A percentile compares a stretch with the other conserved stretches of the same genome.
These are phyloP conservation scores for Trichoderma sp. DNA, from an alignment of 2,329 filamentous ascomycete species.

Conservation along the genomic window DNA sequence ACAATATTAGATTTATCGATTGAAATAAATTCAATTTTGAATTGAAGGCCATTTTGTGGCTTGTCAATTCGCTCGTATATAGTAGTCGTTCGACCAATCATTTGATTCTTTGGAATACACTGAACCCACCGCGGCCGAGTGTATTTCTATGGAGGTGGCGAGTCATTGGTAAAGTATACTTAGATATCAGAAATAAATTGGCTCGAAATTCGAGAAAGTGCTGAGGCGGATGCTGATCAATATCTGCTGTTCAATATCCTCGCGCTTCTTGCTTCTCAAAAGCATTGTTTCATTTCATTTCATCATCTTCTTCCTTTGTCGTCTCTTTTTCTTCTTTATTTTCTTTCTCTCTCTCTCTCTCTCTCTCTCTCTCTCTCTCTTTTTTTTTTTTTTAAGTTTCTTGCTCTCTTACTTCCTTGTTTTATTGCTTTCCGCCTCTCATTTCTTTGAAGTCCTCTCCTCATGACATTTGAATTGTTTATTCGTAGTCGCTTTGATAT, in stretches of 20 bases:
- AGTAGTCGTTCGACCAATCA: background rate
- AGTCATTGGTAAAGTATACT: background rate
- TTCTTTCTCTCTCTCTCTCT: no score
- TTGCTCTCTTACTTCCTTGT: background rate
- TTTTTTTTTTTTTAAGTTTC: background rate
- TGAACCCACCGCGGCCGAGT: background rate
- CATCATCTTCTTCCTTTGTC: no score
- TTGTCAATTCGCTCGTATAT: background rate
- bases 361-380: no score
- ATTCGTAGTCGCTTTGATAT: background rate
- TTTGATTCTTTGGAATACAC: background rate
- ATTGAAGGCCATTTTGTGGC: background rate
- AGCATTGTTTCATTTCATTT: no score
- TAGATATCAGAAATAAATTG: background rate
- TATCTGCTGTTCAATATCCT: background rate
- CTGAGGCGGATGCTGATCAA: background rate
- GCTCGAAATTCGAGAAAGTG: fast-evolving
- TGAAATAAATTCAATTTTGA: background rate
- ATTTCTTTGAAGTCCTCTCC: background rate
- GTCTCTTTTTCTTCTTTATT: no score
- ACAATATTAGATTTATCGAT: background rate
- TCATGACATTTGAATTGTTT: background rate
- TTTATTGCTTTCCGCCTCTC: background rate
- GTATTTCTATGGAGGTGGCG: background rate
- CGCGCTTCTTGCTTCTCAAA: no score